These are phyloP conservation scores for Ceratobasidium sp. DNA, from an alignment of 1,284 basidiomycete species.

Conservation along the genomic window DNA sequence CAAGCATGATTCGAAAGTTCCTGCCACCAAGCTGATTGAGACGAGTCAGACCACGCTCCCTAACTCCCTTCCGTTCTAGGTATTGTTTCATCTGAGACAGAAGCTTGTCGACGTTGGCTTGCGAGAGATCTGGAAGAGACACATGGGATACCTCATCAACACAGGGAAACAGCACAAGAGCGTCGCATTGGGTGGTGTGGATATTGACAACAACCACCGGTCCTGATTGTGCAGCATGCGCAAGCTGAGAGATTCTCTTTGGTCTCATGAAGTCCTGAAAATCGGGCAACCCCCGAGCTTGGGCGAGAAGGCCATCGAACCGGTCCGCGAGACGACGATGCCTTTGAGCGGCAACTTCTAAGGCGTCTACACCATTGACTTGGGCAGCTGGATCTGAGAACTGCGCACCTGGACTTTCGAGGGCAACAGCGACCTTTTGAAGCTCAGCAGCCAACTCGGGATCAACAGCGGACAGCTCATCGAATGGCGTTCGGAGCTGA, in stretches of 20 bases:
- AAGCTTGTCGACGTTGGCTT: neutral
- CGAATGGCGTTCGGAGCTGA: constrained; percentile 7
- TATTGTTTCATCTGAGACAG: neutral
- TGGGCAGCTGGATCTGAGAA: neutral
- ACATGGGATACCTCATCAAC: neutral
- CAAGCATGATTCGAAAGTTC: no score
- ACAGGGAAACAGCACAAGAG: neutral
- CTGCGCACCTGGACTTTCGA: constrained; percentile 1
- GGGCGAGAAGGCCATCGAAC: constrained; percentile 27
- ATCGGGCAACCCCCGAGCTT: neutral
- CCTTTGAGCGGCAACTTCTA: constrained; percentile 19
- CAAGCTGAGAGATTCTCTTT: neutral
- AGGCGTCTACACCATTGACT: no score
- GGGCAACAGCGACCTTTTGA: neutral
- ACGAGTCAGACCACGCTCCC: neutral
- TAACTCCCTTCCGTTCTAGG: neutral
- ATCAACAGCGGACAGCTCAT: neutral
- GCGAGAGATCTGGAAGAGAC: neutral
- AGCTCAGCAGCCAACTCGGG: constrained; percentile 14
- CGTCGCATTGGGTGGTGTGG: neutral
- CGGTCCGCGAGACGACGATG: constrained; percentile 24
- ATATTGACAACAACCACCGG: constrained; percentile 10
- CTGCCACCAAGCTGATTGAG: no score
- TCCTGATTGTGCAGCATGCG: neutral
- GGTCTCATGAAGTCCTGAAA: neutral